Percentiles rank a stretch among this genome's conserved stretches.
Conservation (phyloP, 1,139 yeast species). For the Lodderomyces pseudojiufengensis region DNA sequence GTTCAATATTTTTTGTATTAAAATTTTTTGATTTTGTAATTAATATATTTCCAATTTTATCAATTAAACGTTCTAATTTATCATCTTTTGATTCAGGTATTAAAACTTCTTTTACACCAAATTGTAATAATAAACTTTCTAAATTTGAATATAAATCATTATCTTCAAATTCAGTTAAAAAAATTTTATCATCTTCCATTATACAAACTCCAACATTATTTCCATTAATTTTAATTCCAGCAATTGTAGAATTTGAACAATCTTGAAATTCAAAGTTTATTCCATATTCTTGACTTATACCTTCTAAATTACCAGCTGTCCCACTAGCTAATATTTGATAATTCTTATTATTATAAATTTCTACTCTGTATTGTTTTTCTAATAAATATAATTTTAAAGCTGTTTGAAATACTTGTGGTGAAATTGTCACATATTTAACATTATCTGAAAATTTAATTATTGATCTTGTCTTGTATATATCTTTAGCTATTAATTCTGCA, state of each 20-base stretch:
- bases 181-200: conserved; percentile 72
- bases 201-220: conserved; percentile 74
- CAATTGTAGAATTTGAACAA: conserved; percentile 67
- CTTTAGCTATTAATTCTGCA: conserved; percentile 78
- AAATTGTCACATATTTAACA: conserved; percentile 68
- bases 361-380: conserved; percentile 70
- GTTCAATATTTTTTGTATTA: conserved; percentile 60
- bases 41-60: conserved; percentile 68
- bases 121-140: conserved; percentile 80
- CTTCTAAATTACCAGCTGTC: conserved; percentile 85
- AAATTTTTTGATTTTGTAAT: conserved; percentile 62
- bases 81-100: conserved; percentile 51
- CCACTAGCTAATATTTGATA: conserved; percentile 66
- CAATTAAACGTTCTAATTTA: conserved; percentile 60
- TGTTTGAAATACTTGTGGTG: conserved; percentile 65
- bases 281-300: conserved; percentile 34
- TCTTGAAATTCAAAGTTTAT: conserved; percentile 62
- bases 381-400: conserved; percentile 65
- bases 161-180: conserved; percentile 77
- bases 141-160: conserved; percentile 83
- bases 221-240: conserved; percentile 58
- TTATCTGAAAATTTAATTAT: conserved; percentile 62
- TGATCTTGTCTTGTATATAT: conserved; percentile 75
- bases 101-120: conserved; percentile 84
- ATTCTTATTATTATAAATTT: conserved; percentile 57